phyloP scores from a whole-genome alignment of 140 eudicot species.

The Bidens hawaiensis region DNA sequence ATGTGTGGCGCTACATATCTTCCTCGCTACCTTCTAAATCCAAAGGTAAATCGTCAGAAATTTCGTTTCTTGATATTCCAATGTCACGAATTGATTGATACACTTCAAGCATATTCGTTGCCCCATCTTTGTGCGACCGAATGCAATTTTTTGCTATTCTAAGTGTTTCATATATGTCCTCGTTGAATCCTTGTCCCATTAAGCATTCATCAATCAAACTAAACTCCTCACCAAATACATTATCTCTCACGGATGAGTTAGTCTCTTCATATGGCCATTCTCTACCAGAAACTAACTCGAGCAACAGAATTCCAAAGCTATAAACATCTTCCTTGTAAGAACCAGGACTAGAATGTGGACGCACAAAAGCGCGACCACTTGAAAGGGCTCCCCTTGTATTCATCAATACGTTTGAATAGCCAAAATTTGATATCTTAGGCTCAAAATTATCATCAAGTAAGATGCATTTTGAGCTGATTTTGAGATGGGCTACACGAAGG shows the following conservation, averaged over 20 bases:
- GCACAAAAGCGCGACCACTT: no score
- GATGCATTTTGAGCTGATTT: constrained; percentile 46
- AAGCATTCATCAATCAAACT: constrained; percentile 8
- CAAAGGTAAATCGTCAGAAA: not conserved
- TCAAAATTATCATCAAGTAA: constrained; percentile 43
- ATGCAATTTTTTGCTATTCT: constrained; percentile 1
- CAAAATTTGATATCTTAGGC: constrained; percentile 49
- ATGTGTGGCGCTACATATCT: no score
- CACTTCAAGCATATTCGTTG: constrained; percentile 16
- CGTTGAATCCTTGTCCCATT: constrained; percentile 5
- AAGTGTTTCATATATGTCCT: constrained; percentile 11
- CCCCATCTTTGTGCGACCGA: not conserved
- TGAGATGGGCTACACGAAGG: constrained; percentile 43
- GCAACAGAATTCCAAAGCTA: constrained; percentile 50
- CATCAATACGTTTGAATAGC: constrained; percentile 41
- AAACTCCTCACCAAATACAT: not conserved
- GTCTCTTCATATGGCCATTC: not conserved
- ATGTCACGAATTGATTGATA: constrained; percentile 8
- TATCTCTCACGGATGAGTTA: not conserved
- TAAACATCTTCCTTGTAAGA: constrained; percentile 48
- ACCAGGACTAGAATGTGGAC: no score
- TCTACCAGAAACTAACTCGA: constrained; percentile 37
- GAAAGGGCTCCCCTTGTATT: constrained; percentile 36
- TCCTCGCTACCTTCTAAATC: not conserved
- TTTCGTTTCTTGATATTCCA: constrained; percentile 7